Evolutionary conservation across 768 basidiomycete genomes (phyloP).

Genomic region (Macrolepiota fuliginosa): DNA sequence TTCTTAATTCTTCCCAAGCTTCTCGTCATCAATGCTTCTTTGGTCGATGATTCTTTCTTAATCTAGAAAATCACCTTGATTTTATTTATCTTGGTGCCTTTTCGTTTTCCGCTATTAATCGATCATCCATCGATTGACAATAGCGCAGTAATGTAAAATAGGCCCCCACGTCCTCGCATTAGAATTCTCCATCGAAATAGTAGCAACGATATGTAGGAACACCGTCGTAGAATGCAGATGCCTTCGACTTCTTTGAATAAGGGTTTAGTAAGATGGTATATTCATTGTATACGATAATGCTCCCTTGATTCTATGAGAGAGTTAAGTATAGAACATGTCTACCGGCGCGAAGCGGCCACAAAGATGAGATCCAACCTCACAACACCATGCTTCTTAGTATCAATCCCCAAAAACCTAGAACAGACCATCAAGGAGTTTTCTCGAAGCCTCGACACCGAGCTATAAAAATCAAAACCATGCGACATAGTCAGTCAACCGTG

Average conservation of each 20-base stretch:
- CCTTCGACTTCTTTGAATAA: background rate
- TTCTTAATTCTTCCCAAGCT: background rate
- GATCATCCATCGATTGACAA: background rate
- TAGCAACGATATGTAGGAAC: background rate
- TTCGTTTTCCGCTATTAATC: background rate
- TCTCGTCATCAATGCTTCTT: background rate
- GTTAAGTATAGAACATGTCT: background rate
- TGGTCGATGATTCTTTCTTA: background rate
- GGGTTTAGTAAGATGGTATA: background rate
- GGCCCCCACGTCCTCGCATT: background rate
- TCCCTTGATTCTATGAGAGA: background rate
- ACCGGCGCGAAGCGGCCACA: background rate
- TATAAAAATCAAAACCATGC: conserved; percentile 29
- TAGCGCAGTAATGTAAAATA: background rate
- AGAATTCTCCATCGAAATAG: background rate
- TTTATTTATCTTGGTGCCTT: background rate
- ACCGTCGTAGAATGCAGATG: background rate
- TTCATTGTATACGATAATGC: background rate
- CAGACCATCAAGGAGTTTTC: conserved; percentile 75
- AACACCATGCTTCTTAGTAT: background rate
- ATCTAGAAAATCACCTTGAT: background rate
- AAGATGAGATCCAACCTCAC: background rate
- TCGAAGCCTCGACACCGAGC: conserved; percentile 91
- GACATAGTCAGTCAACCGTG: background rate
- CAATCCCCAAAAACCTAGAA: conserved; percentile 32